phyloP scores from a whole-genome alignment of 495 filamentous ascomycete genomes.

The Lophium mytilinum region DNA sequence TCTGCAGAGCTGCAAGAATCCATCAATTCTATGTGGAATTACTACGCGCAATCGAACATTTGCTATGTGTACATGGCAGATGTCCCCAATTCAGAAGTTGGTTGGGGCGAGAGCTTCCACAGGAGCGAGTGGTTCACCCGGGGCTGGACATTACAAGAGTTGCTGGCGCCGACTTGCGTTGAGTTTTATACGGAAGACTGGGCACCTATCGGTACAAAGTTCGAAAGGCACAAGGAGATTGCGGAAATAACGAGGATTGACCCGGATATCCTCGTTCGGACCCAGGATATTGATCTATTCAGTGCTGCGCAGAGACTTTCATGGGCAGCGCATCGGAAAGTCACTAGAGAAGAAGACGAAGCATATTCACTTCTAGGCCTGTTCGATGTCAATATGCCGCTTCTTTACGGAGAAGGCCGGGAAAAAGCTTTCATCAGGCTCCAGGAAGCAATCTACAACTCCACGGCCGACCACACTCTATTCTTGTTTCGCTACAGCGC shows the following conservation, averaged over 20 bases:
- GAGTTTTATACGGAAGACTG: neutral
- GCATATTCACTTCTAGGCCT: constrained; percentile 8
- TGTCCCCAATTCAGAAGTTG: neutral
- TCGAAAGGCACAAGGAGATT: too few relatives aligned
- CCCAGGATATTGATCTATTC: too few relatives aligned
- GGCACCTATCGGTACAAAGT: neutral
- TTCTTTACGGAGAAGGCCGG: constrained; percentile 6
- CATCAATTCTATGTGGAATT: constrained; percentile 20
- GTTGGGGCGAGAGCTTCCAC: too few relatives aligned
- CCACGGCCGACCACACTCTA: neutral
- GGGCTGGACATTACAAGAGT: neutral
- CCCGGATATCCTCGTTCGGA: too few relatives aligned
- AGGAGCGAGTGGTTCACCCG: neutral
- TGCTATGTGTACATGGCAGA: constrained; percentile 18
- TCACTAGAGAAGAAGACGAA: constrained; percentile 6
- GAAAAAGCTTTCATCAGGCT: constrained; percentile 1
- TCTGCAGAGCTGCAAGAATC: constrained; percentile 10
- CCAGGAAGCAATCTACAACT: constrained; percentile 5
- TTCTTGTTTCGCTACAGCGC: neutral
- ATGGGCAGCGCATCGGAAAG: constrained; percentile 9
- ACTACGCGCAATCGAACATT: constrained; percentile 7
- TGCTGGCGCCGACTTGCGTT: constrained; percentile 5
- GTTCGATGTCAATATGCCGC: constrained; percentile 2
- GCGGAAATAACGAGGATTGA: too few relatives aligned
- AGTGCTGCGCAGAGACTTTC: neutral